Conservation (phyloP, 2,329 filamentous ascomycete species). For the Alternaria rosae region DNA sequence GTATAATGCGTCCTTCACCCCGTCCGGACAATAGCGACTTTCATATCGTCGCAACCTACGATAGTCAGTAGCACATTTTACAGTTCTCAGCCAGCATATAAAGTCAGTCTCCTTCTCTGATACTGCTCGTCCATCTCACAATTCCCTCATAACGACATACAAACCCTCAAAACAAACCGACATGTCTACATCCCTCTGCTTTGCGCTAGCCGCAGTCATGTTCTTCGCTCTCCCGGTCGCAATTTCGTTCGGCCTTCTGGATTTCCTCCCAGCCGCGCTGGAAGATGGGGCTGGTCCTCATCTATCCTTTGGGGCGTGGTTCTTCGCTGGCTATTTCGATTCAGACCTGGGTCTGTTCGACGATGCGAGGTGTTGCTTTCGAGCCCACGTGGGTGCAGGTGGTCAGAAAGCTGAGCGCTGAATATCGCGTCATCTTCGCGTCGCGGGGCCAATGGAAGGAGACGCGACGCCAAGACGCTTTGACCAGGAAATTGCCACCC, state of each 20-base stretch:
- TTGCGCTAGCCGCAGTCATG: neutral
- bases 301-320: neutral
- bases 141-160: neutral
- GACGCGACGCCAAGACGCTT: neutral
- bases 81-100: neutral
- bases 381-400: neutral
- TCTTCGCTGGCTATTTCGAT: neutral
- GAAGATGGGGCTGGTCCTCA: neutral
- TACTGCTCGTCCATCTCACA: neutral
- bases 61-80: neutral
- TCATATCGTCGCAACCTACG: neutral
- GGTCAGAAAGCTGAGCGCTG: neutral
- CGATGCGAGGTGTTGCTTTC: neutral
- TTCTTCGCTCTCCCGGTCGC: neutral
- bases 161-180: neutral
- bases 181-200: neutral
- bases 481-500: neutral
- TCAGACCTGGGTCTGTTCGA: neutral
- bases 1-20: neutral
- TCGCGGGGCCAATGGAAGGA: neutral
- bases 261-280: neutral
- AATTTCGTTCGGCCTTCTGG: neutral
- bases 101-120: neutral
- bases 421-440: neutral
- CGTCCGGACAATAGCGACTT: neutral